Percentiles rank a stretch among this genome's conserved stretches.
phyloP scores from a whole-genome alignment of 2,329 filamentous ascomycete species.

The Nothophaeocryptopus gaeumannii region DNA sequence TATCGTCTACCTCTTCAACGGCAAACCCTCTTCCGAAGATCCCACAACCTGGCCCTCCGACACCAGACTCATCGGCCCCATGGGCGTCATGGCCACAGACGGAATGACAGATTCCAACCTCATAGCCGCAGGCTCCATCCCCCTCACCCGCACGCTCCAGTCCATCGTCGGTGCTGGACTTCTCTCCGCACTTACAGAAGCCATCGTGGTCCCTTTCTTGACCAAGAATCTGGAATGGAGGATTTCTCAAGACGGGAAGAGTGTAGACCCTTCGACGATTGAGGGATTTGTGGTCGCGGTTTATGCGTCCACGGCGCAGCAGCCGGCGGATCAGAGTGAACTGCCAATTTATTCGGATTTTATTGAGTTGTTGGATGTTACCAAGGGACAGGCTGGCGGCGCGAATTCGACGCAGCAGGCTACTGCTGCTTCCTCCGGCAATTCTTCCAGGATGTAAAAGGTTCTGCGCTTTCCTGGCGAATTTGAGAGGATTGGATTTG shows the following conservation, averaged over 20 bases:
- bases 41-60: conserved; percentile 51
- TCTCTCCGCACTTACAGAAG: conserved; percentile 33
- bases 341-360: conserved; percentile 38
- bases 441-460: too few relatives aligned
- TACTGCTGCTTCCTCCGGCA: too few relatives aligned
- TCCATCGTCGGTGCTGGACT: conserved; percentile 29
- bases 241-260: conserved; percentile 31
- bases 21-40: conserved; percentile 44
- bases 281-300: conserved; percentile 42
- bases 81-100: conserved; percentile 42
- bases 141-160: conserved; percentile 44
- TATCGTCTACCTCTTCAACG: conserved; percentile 66
- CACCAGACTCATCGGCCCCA: conserved; percentile 58
- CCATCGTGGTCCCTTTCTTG: conserved; percentile 32
- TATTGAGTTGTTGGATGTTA: conserved; percentile 21
- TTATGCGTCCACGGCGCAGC: conserved; percentile 37
- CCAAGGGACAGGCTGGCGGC: conserved; percentile 22
- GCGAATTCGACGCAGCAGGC: conserved; percentile 14
- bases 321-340: conserved; percentile 28
- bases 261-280: conserved; percentile 34
- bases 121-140: conserved; percentile 42
- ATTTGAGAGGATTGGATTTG: too few relatives aligned
- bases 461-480: too few relatives aligned
- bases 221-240: conserved; percentile 36
- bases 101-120: conserved; percentile 25